phyloP scores from a whole-genome alignment of 768 basidiomycete genomes.

The Hericium rajendrae region DNA sequence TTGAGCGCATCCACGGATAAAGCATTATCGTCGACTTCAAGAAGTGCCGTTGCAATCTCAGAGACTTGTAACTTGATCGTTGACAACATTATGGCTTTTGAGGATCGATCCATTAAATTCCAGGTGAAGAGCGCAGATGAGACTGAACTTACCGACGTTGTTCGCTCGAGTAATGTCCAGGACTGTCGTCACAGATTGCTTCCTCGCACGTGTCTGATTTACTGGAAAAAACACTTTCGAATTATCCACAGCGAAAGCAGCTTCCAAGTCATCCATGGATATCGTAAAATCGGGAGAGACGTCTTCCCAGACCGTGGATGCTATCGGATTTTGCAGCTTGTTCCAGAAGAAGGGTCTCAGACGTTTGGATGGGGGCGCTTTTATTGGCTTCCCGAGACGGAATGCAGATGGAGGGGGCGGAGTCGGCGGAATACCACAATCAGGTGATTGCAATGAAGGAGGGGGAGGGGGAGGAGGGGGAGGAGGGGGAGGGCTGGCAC shows the following conservation, averaged over 20 bases:
- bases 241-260: constrained; percentile 57
- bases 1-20: constrained; percentile 70
- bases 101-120: too few relatives aligned
- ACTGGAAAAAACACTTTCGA: constrained; percentile 31
- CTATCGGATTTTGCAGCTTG: constrained; percentile 44
- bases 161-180: constrained; percentile 78
- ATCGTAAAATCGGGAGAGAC: constrained; percentile 32
- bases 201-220: constrained; percentile 32
- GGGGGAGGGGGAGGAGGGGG: constrained; percentile 12
- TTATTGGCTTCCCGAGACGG: constrained; percentile 22
- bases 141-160: constrained; percentile 53
- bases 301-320: constrained; percentile 66
- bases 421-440: constrained; percentile 29
- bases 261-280: constrained; percentile 62
- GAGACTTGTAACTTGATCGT: constrained; percentile 56
- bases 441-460: constrained; percentile 13
- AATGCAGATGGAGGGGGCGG: constrained; percentile 24
- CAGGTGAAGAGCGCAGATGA: too few relatives aligned
- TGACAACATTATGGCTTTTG: constrained; percentile 73
- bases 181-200: constrained; percentile 57
- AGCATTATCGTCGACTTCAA: constrained; percentile 60
- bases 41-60: constrained; percentile 60
- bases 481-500: constrained; percentile 17
- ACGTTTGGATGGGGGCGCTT: constrained; percentile 40
- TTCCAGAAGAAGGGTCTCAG: constrained; percentile 90